Conservation (phyloP, 2,329 filamentous ascomycete genomes). For the Anthostomella pinea region DNA sequence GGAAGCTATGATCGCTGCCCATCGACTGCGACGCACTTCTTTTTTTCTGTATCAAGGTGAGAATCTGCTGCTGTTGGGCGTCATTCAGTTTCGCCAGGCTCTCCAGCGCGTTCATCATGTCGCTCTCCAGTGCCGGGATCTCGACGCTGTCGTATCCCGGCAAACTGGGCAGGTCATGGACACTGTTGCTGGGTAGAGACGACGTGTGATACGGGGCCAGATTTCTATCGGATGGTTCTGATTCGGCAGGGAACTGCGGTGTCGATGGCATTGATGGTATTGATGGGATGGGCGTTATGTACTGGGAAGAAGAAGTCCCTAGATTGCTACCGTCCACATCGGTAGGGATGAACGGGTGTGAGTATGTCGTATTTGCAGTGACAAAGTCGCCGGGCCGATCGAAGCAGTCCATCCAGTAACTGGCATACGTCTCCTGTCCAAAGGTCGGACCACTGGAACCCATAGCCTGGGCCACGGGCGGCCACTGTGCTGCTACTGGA, state of each 20-base stretch:
- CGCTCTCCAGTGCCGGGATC: slow-evolving; percentile 15
- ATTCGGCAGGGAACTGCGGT: slow-evolving; percentile 19
- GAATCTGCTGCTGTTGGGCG: slow-evolving; percentile 24
- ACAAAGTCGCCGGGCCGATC: slow-evolving; percentile 14
- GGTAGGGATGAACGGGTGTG: slow-evolving; percentile 13
- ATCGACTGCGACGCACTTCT: slow-evolving; percentile 13
- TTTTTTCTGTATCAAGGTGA: slow-evolving; percentile 23
- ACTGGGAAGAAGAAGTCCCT: slow-evolving; percentile 15
- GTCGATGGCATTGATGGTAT: slow-evolving; percentile 19
- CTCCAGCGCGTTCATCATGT: slow-evolving; percentile 23
- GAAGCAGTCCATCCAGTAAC: slow-evolving; percentile 19
- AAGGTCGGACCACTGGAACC: slow-evolving; percentile 17
- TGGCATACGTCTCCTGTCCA: slow-evolving; percentile 19
- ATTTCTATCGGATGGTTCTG: slow-evolving; percentile 9
- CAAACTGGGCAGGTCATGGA: slow-evolving; percentile 8
- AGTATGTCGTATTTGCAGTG: slow-evolving; percentile 13
- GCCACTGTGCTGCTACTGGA: slow-evolving; percentile 14
- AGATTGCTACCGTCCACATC: slow-evolving; percentile 11
- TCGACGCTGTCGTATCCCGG: slow-evolving; percentile 14
- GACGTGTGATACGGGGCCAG: slow-evolving; percentile 13
- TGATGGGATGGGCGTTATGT: slow-evolving; percentile 16
- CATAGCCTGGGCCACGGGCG: slow-evolving; percentile 17
- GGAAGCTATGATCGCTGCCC: slow-evolving; percentile 11
- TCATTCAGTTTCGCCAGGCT: slow-evolving; percentile 22
- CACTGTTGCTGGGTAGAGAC: slow-evolving; percentile 7